Base-by-base conservation (phyloP, 306 rosid genomes). In the Echinosophora koreensis region DNA sequence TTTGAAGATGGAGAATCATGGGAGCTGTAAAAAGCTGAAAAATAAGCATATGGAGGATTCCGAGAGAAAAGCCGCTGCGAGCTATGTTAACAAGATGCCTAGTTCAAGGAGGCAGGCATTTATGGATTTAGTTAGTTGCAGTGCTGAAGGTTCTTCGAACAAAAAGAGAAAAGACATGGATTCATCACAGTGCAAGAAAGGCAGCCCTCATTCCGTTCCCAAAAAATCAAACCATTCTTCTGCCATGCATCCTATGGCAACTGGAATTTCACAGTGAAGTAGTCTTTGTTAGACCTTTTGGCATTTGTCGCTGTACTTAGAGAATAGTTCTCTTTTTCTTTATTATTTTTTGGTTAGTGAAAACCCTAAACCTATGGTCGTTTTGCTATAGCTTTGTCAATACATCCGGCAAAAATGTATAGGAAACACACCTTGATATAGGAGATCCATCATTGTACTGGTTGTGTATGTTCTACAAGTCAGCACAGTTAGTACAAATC, bases 121-220 rank as follows among this genome's bases (percentile, higher is more conserved):
- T 2, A 0, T 89, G 50, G 81, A 73, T 0, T 62, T 76, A 22
- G 6, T 65, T n/a, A 70, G 71, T 30, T 18, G 80, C n/a, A 69
- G 4, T 0, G 66, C 76, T 12, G 84, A 88, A 47, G 78, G 80
- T 37, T 28, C 90, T 30, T 17, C 18, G 7, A 85, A 70, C 66
- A 88, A 90, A 84, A 90, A 83, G 88, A 90, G 88, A 77, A 92
- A 83, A 62, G 78, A 80, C 70, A 37, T 71, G 51, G 89, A 75
- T 62, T 75, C 84, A 5, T 82, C 71, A 3, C 84, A 47, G 2
- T 90, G 90, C 72, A 88, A 76, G 64, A 84, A 85, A 73, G 74
- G 62, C 57, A 54, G 74, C 72, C 37, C 80, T 39, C 65, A 80
- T 37, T 69, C 67, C 42, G 82, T 15, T 15, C 73, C 85, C 17